Percentiles rank a stretch among this genome's conserved stretches.
These are phyloP conservation scores for Diaporthe nobilis DNA, from an alignment of 2,329 filamentous ascomycete genomes.

Conservation along the genomic window DNA sequence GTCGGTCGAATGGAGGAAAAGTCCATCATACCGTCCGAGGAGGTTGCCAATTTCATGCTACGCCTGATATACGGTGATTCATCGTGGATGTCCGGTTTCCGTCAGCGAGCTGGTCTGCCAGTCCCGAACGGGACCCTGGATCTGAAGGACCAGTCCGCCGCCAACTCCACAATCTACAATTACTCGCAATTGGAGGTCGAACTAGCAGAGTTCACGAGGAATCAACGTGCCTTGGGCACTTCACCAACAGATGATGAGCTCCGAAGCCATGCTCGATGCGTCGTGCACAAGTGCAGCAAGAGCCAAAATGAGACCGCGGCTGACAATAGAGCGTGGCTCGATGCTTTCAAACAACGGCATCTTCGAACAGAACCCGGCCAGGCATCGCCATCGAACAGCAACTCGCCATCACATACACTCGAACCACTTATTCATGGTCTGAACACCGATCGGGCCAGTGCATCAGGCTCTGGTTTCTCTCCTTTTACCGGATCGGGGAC, in stretches of 20 bases:
- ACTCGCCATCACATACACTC: constrained; percentile 37
- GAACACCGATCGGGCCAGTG: neutral
- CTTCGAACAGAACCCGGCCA: constrained; percentile 45
- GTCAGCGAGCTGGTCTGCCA: constrained; percentile 69
- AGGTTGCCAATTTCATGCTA: constrained; percentile 69
- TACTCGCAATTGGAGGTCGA: constrained; percentile 70
- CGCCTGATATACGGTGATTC: constrained; percentile 65
- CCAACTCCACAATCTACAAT: constrained; percentile 73
- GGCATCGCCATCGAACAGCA: constrained; percentile 38
- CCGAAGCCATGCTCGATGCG: constrained; percentile 70
- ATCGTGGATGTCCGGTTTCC: constrained; percentile 69
- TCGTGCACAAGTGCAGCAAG: constrained; percentile 74
- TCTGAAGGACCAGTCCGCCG: constrained; percentile 67
- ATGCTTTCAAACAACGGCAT: constrained; percentile 66
- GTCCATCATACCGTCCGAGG: constrained; percentile 63
- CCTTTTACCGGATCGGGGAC: constrained; percentile 1
- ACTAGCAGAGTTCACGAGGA: constrained; percentile 65
- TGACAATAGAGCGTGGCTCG: constrained; percentile 68
- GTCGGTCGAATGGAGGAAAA: constrained; percentile 69
- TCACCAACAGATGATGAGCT: constrained; percentile 68
- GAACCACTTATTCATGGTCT: neutral
- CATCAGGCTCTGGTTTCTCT: neutral
- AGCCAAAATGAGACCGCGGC: constrained; percentile 75
- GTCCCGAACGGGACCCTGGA: constrained; percentile 64
- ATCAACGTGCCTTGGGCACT: constrained; percentile 60